phyloP scores from a whole-genome alignment of 805 yeast species.

The Myxozyma mucilagina region DNA sequence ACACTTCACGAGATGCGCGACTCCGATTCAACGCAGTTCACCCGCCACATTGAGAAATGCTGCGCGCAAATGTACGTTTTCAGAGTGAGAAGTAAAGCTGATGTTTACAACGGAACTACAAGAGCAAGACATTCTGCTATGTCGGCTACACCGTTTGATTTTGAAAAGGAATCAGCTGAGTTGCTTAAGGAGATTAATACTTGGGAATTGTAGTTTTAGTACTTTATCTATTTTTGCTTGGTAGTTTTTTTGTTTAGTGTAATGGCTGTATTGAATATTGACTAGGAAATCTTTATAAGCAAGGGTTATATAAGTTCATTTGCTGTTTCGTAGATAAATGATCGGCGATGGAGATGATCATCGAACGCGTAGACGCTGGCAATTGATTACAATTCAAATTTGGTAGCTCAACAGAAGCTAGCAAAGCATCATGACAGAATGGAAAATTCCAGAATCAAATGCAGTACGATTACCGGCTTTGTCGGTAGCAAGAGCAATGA shows the following conservation, averaged over 20 bases:
- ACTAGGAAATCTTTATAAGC: not conserved
- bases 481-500: too few relatives aligned
- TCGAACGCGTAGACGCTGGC: too few relatives aligned
- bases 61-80: constrained; percentile 72
- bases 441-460: too few relatives aligned
- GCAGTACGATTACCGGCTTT: too few relatives aligned
- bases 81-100: constrained; percentile 79
- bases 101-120: constrained; percentile 74
- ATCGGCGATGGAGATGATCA: too few relatives aligned
- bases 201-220: constrained; percentile 6
- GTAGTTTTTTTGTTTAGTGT: not conserved
- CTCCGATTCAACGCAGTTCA: constrained; percentile 41
- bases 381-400: too few relatives aligned
- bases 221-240: not conserved
- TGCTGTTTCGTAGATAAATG: not conserved
- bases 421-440: too few relatives aligned
- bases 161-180: constrained; percentile 35
- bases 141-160: constrained; percentile 44
- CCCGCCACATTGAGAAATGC: constrained; percentile 47
- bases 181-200: constrained; percentile 31
- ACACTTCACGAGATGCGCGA: constrained; percentile 48
- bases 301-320: not conserved
- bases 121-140: constrained; percentile 74
- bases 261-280: not conserved
- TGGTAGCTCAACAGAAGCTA: too few relatives aligned